Evolutionary conservation across 2,329 filamentous ascomycete genomes (phyloP).

Genomic region (Trichoderma semiorbis): DNA sequence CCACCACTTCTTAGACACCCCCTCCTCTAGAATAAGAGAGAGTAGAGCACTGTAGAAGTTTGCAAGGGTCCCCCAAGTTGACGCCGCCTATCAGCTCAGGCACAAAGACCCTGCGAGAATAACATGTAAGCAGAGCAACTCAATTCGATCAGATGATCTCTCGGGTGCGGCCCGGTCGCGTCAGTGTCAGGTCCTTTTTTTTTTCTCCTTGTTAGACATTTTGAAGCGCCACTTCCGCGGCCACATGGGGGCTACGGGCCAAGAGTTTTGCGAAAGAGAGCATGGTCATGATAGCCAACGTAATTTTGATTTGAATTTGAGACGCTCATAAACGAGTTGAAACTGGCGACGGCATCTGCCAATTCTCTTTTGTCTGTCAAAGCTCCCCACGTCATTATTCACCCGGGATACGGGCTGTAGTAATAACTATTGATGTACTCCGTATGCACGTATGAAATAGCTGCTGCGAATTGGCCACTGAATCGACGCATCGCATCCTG

Average conservation of each 20-base stretch:
- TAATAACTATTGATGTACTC: neutral
- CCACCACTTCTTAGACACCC: neutral
- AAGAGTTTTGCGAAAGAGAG: neutral
- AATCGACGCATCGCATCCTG: constrained; percentile 9
- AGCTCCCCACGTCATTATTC: neutral
- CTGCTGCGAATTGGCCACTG: neutral
- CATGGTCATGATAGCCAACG: constrained; percentile 1
- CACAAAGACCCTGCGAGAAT: neutral
- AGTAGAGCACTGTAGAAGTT: neutral
- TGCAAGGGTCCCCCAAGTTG: neutral
- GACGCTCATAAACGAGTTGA: neutral
- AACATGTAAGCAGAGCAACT: constrained; percentile 6
- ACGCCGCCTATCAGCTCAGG: neutral
- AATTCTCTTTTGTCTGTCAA: neutral
- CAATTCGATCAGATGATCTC: constrained; percentile 16
- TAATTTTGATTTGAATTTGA: neutral
- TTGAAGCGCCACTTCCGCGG: constrained; percentile 9
- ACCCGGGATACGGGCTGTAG: neutral
- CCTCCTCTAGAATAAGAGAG: neutral
- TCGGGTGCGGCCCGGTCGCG: constrained; percentile 13
- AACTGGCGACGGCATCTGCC: neutral
- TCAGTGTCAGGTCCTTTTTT: constrained; percentile 2
- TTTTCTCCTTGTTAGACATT: neutral
- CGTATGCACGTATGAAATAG: constrained; percentile 1
- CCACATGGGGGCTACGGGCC: constrained; percentile 2